phyloP scores from a whole-genome alignment of 108 stramenopile species.

The Chaetoceros tenuissimus region DNA sequence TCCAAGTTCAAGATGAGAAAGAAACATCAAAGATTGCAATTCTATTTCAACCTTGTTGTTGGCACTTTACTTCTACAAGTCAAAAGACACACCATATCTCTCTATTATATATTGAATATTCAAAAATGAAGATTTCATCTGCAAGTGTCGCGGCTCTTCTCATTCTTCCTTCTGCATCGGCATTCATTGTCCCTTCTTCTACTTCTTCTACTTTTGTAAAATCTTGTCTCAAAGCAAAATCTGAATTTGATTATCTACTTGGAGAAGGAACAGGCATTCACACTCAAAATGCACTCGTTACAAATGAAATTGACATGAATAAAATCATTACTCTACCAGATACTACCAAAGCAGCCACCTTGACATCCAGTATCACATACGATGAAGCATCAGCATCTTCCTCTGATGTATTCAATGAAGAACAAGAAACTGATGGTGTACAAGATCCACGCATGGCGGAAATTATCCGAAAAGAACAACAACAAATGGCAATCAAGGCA shows the following conservation, averaged over 20 bases:
- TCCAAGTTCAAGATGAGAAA: too few species aligned
- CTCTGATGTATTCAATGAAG: background rate
- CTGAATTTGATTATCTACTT: constrained; percentile 17
- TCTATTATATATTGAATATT: too few species aligned
- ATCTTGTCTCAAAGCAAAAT: background rate
- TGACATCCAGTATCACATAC: background rate
- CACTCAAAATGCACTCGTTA: background rate
- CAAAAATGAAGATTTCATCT: too few species aligned
- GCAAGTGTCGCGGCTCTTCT: too few species aligned
- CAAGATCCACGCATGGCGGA: background rate
- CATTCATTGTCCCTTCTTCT: background rate
- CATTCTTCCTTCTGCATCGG: too few species aligned
- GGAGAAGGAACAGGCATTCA: constrained; percentile 9
- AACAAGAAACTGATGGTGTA: background rate
- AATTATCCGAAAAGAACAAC: background rate
- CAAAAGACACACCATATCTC: too few species aligned
- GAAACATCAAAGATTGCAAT: too few species aligned
- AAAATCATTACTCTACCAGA: background rate
- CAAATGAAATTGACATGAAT: background rate
- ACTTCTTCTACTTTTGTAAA: background rate
- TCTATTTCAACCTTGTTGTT: too few species aligned
- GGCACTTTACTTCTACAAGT: too few species aligned
- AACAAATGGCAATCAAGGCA: background rate
- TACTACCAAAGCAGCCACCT: background rate
- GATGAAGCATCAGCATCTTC: background rate